These are phyloP conservation scores for Penicillium macrosclerotiorum DNA, from an alignment of 495 filamentous ascomycete species.

Conservation along the genomic window DNA sequence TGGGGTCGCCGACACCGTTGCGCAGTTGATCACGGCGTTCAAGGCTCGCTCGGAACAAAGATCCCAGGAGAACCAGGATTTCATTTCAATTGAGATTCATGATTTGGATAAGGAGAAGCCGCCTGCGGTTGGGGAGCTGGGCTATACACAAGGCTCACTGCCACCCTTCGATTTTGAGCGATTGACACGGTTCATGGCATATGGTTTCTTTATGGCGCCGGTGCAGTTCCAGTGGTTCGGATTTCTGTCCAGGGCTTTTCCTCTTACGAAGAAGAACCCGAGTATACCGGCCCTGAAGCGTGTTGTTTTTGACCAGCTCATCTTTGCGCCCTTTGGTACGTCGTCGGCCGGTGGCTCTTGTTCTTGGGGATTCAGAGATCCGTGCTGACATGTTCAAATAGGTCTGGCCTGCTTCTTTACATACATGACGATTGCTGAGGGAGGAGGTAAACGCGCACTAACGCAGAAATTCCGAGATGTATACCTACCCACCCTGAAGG, in stretches of 20 bases:
- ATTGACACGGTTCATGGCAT: slow-evolving; percentile 89
- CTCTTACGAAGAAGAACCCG: slow-evolving; percentile 72
- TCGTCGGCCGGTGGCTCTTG: not conserved
- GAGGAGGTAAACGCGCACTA: slow-evolving; percentile 79
- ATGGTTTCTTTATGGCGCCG: slow-evolving; percentile 93
- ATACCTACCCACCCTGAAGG: slow-evolving; percentile 90
- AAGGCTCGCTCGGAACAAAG: slow-evolving; percentile 61
- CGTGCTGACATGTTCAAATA: slow-evolving; percentile 30
- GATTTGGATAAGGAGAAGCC: slow-evolving; percentile 85
- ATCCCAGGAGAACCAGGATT: slow-evolving; percentile 59
- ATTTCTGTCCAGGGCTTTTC: slow-evolving; percentile 80
- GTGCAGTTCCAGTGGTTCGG: slow-evolving; percentile 97
- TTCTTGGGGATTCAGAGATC: not conserved
- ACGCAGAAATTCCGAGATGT: slow-evolving; percentile 86
- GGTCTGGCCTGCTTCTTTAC: slow-evolving; percentile 88
- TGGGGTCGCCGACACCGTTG: slow-evolving; percentile 92
- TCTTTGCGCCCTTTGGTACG: slow-evolving; percentile 87
- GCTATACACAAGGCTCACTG: slow-evolving; percentile 62
- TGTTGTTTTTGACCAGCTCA: slow-evolving; percentile 90
- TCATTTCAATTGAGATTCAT: slow-evolving; percentile 83
- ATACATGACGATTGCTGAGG: slow-evolving; percentile 95
- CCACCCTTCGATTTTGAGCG: slow-evolving; percentile 95
- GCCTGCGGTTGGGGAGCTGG: slow-evolving; percentile 61
- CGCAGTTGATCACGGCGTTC: slow-evolving; percentile 87
- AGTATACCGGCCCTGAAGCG: slow-evolving; percentile 81